Evolutionary conservation across 768 basidiomycete species (phyloP), one percentile per base, ranked within the genome.

Genomic region (Suillus brevipes): DNA sequence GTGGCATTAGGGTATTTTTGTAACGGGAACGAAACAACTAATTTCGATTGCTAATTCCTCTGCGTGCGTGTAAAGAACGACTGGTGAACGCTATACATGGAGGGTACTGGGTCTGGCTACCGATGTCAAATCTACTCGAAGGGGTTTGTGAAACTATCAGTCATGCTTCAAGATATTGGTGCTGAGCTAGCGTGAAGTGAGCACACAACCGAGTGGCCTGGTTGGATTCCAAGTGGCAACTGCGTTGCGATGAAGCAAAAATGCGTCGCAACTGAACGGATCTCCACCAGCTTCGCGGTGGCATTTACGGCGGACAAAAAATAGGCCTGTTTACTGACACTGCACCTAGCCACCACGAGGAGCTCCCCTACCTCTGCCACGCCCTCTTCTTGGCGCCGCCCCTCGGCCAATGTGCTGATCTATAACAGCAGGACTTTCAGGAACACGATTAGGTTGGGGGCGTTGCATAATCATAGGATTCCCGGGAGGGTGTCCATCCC

Each of bases 311-410:
- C 53, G 36, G 34, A n/a, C 16, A 37, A 28, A 58, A 38, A 40
- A 28, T 40, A 25, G 38, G 38, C 38, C 16, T 25, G 37, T 6
- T 28, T 25, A 40, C 38, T 10, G 9, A 20, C 10, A 23, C 18
- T 40, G 57, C 57, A 43, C 6, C 55, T 70, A 77, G 16, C 72
- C 72, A 6, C 77, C 74, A 20, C 77, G 75, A 4, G 70, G 61
- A 6, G 68, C 75, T 25, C 79, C 72, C 3, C 78, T 68, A n/a
- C 75, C 73, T n/a, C 73, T 66, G 1, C 75, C 76, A 38, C 77
- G 72, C 0, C 74, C 76, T 12, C 77, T 65, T 37, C 71, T 75
- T 34, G 23, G 57, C 16, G 25, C 49, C n/a, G 71, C 61, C 2
- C 74, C 75, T 65, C 72, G 67, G 7, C 71, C 70, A 56, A 68